phyloP scores from a whole-genome alignment of 139 green algal species.

The Gonium pectorale region DNA sequence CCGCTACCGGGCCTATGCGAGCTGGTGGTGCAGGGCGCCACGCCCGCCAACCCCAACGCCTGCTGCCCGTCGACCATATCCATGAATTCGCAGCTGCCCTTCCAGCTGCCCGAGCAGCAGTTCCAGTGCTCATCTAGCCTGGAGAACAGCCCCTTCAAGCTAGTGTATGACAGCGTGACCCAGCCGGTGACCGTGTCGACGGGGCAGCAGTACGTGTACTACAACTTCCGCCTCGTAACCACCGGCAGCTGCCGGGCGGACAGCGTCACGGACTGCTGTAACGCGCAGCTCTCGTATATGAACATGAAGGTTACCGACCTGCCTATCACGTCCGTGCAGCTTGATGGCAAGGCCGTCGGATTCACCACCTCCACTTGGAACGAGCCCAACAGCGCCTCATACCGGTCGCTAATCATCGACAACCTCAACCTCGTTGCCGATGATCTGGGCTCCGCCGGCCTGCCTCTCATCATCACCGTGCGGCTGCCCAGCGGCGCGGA shows the following conservation, averaged over 20 bases:
- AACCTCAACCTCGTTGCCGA: conserved; percentile 28
- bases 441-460: conserved; percentile 7
- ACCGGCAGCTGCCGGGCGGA: neutral
- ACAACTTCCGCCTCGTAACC: conserved; percentile 32
- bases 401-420: conserved; percentile 29
- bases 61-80: conserved; percentile 47
- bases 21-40: conserved; percentile 42
- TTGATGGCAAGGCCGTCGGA: neutral
- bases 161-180: neutral
- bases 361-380: conserved; percentile 33
- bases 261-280: conserved; percentile 39
- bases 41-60: conserved; percentile 2
- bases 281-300: conserved; percentile 37
- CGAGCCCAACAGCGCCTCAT: conserved; percentile 21
- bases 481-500: neutral
- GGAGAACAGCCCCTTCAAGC: neutral
- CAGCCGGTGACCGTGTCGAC: neutral
- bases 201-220: neutral
- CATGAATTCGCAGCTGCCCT: neutral
- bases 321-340: conserved; percentile 19
- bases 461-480: conserved; percentile 34
- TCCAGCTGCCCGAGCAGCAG: neutral
- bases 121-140: conserved; percentile 38
- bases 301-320: conserved; percentile 33
- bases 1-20: conserved; percentile 43